Conservation (phyloP, 2,329 filamentous ascomycete genomes). For the Fusarium zealandicum region DNA sequence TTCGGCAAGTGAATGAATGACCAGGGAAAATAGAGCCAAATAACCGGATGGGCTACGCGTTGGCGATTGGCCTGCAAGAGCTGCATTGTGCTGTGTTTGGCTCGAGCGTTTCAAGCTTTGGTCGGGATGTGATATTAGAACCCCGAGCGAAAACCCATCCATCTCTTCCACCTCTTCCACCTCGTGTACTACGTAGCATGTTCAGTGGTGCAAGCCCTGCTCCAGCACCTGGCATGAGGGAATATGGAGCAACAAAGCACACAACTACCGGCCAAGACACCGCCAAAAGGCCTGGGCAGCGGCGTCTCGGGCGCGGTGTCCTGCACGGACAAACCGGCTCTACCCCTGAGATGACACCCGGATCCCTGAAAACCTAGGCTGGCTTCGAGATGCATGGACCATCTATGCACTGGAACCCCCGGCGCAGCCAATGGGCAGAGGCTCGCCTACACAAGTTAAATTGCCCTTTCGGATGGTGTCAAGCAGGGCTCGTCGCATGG, state of each 20-base stretch:
- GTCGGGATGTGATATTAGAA: conserved; percentile 2
- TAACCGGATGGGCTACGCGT: not conserved
- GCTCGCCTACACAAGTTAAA: conserved; percentile 36
- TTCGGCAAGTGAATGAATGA: conserved; percentile 13
- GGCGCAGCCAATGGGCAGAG: conserved; percentile 33
- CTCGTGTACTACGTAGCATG: too few species aligned
- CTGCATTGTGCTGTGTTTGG: conserved; percentile 25
- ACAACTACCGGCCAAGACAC: not conserved
- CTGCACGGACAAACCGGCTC: conserved; percentile 15
- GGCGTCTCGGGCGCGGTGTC: conserved; percentile 28
- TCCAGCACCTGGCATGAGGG: too few species aligned
- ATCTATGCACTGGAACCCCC: conserved; percentile 16
- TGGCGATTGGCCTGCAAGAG: conserved; percentile 11
- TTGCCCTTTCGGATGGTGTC: conserved; percentile 27
- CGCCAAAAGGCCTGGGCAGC: conserved; percentile 8
- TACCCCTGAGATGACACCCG: conserved; percentile 22
- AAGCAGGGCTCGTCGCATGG: conserved; percentile 16
- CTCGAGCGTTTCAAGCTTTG: conserved; percentile 27
- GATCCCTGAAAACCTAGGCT: conserved; percentile 19
- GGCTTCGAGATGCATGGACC: conserved; percentile 21
- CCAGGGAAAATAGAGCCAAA: conserved; percentile 1
- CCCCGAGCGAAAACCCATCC: not conserved
- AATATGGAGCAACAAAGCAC: not conserved
- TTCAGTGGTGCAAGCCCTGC: not conserved
- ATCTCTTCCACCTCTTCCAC: not conserved